Evolutionary conservation across 805 yeast genomes (phyloP).

Genomic region (Yarrowia deformans): DNA sequence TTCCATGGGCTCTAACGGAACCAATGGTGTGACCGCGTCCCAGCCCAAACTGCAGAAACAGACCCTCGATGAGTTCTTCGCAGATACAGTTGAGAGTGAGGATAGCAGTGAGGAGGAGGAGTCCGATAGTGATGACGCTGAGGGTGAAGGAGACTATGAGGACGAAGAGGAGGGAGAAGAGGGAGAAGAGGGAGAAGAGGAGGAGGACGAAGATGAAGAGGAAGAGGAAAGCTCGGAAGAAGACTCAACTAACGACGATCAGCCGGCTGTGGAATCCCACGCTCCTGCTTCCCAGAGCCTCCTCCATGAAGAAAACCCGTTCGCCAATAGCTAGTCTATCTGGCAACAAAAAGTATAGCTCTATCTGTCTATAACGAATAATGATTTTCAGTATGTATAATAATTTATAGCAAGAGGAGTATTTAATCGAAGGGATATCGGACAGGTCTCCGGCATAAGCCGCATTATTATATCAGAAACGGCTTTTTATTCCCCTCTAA

Average conservation of each 20-base stretch:
- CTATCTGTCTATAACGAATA: constrained; percentile 9
- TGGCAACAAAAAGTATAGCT: constrained; percentile 12
- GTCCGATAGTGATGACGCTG: constrained; percentile 45
- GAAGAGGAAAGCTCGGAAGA: constrained; percentile 50
- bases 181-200: constrained; percentile 47
- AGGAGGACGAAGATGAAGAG: constrained; percentile 47
- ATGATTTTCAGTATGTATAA: neutral
- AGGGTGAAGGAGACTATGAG: constrained; percentile 48
- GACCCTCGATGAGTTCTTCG: constrained; percentile 87
- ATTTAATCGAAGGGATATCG: too few relatives aligned
- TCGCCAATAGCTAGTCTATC: constrained; percentile 12
- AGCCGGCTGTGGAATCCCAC: constrained; percentile 43
- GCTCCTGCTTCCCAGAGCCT: constrained; percentile 14
- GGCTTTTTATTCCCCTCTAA: neutral
- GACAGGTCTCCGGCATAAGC: too few relatives aligned
- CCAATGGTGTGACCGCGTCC: constrained; percentile 42
- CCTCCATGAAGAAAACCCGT: constrained; percentile 32
- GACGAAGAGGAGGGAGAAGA: constrained; percentile 48
- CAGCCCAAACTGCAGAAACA: constrained; percentile 63
- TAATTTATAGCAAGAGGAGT: neutral
- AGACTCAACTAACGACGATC: constrained; percentile 50
- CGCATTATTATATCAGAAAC: too few relatives aligned
- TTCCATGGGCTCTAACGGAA: constrained; percentile 42
- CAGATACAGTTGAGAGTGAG: constrained; percentile 49
- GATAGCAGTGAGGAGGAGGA: constrained; percentile 46